Conservation (phyloP, 768 basidiomycete species). For the Termitomyces sp. region DNA sequence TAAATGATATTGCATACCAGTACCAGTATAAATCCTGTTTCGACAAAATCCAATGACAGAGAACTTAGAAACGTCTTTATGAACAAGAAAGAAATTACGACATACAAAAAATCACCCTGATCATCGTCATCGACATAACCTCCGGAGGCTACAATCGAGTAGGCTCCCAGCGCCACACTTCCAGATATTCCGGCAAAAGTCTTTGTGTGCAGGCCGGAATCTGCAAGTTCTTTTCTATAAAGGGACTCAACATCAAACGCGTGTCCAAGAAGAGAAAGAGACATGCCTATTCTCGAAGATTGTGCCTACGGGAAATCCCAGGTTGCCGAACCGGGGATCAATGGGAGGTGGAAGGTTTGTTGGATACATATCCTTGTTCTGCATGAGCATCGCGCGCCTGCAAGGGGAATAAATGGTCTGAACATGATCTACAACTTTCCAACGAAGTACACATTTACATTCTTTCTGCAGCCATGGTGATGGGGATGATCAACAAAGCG, state of each 20-base stretch:
- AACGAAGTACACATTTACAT: conserved; percentile 14
- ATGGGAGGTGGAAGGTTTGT: conserved; percentile 3
- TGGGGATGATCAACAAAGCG: background rate
- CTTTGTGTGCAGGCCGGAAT: conserved; percentile 22
- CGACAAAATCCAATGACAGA: background rate
- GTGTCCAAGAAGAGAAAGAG: background rate
- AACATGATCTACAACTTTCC: background rate
- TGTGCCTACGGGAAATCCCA: conserved; percentile 19
- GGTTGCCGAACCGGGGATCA: conserved; percentile 21
- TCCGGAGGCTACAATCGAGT: conserved; percentile 34
- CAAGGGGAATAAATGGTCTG: background rate
- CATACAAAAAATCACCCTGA: conserved; percentile 31
- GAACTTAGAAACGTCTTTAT: background rate
- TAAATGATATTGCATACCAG: conserved; percentile 20
- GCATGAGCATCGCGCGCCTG: conserved; percentile 20
- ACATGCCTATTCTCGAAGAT: conserved; percentile 19
- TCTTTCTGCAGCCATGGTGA: conserved; percentile 17
- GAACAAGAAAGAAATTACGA: background rate
- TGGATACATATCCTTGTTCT: conserved; percentile 16
- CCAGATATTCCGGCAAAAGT: conserved; percentile 32
- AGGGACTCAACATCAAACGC: background rate
- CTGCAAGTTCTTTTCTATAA: conserved; percentile 21
- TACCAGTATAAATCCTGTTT: conserved; percentile 35
- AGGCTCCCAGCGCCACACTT: conserved; percentile 25
- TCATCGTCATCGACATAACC: conserved; percentile 39